Percentiles rank a stretch among this genome's conserved stretches.
These are phyloP conservation scores for Candida labiduridarum DNA, from an alignment of 1,139 yeast genomes.

Conservation along the genomic window DNA sequence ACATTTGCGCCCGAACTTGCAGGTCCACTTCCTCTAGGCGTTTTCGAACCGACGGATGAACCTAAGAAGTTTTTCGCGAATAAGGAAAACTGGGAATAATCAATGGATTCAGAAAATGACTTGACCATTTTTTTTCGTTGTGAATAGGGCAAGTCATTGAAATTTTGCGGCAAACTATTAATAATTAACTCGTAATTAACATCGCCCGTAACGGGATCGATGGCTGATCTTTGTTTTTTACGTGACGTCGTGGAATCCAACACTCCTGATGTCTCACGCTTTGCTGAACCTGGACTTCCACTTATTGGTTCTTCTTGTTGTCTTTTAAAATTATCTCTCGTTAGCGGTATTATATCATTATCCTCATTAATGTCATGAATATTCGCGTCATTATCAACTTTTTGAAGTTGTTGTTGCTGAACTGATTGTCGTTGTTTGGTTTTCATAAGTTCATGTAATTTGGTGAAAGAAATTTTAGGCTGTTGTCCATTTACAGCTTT, in stretches of 20 bases:
- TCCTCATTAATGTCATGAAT: conserved; percentile 1
- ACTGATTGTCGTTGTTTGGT: conserved; percentile 18
- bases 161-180: conserved; percentile 58
- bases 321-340: conserved; percentile 3
- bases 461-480: conserved; percentile 25
- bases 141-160: conserved; percentile 66
- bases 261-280: conserved; percentile 11
- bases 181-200: conserved; percentile 40
- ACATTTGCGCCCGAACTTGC: conserved; percentile 8
- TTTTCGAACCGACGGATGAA: conserved; percentile 22
- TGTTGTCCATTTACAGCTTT: conserved; percentile 13
- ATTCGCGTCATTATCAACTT: background rate
- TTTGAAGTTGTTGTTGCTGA: conserved; percentile 15
- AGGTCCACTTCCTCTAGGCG: conserved; percentile 20
- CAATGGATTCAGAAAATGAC: conserved; percentile 58
- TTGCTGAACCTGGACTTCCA: conserved; percentile 4
- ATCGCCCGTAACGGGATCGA: conserved; percentile 32
- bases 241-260: conserved; percentile 6
- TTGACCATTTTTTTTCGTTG: conserved; percentile 62
- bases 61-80: conserved; percentile 39
- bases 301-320: background rate
- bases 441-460: conserved; percentile 31
- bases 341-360: conserved; percentile 4
- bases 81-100: conserved; percentile 49
- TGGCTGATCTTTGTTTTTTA: conserved; percentile 23